phyloP scores from a whole-genome alignment of 805 yeast genomes.

The Kurtzmaniella fragi region DNA sequence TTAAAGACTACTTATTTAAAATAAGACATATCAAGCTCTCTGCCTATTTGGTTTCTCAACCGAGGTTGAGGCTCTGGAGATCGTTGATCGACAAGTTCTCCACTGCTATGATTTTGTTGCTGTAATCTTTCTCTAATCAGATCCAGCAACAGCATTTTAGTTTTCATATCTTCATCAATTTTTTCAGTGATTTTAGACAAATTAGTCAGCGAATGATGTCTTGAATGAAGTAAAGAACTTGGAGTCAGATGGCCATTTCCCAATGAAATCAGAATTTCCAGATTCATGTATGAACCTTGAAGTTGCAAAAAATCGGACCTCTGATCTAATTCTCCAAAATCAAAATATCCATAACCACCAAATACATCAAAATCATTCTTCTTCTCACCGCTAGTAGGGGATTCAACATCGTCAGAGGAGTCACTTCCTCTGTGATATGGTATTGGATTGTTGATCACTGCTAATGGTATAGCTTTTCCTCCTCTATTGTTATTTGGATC shows the following conservation, averaged over 20 bases:
- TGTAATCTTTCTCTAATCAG: conserved; percentile 31
- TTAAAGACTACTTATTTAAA: no score
- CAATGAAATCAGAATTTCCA: conserved; percentile 7
- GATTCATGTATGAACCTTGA: conserved; percentile 25
- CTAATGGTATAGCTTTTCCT: not conserved
- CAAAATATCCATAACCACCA: conserved; percentile 88
- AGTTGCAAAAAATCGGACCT: conserved; percentile 39
- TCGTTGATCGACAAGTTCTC: not conserved
- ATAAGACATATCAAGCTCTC: conserved; percentile 8
- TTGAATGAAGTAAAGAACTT: conserved; percentile 22
- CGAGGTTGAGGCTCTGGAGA: not conserved
- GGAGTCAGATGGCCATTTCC: conserved; percentile 5
- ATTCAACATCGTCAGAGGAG: conserved; percentile 9
- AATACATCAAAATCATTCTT: conserved; percentile 37
- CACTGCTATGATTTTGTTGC: conserved; percentile 11
- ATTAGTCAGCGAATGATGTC: conserved; percentile 27
- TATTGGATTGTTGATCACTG: conserved; percentile 5
- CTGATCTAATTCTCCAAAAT: conserved; percentile 59
- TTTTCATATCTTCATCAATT: conserved; percentile 17
- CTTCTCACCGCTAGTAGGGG: conserved; percentile 4
- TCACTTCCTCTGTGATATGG: conserved; percentile 5
- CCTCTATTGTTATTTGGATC: conserved; percentile 11
- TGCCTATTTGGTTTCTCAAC: conserved; percentile 11
- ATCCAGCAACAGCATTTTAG: conserved; percentile 30
- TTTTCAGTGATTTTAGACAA: conserved; percentile 9